Conservation (phyloP, 2,329 filamentous ascomycete species). For the Chalara sp. region DNA sequence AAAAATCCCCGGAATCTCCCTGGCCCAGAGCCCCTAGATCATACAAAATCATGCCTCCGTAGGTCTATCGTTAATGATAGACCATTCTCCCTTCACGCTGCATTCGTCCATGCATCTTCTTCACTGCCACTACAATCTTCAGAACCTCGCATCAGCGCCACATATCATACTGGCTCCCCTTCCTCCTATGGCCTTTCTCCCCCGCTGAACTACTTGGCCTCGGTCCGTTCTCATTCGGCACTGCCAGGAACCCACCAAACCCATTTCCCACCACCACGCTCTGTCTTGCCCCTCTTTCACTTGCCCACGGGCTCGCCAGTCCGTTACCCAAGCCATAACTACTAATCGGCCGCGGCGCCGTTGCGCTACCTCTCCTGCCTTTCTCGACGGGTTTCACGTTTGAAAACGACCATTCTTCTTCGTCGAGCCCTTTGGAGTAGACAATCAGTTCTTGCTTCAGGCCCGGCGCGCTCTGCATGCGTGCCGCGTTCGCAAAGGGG, state of each 20-base stretch:
- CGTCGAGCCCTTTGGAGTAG: constrained; percentile 60
- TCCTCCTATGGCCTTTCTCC: constrained; percentile 12
- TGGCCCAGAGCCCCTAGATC: no score
- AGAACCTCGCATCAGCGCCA: constrained; percentile 14
- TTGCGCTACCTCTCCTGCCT: constrained; percentile 29
- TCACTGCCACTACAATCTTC: no score
- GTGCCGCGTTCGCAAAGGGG: constrained; percentile 17
- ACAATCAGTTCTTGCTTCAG: constrained; percentile 54
- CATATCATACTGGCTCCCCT: constrained; percentile 23
- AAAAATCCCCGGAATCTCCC: no score
- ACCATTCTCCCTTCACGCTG: no score
- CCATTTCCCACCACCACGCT: constrained; percentile 61
- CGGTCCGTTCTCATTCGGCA: constrained; percentile 42
- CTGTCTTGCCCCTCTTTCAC: constrained; percentile 46
- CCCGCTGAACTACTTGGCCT: constrained; percentile 23
- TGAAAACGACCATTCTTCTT: constrained; percentile 63
- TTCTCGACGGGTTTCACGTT: constrained; percentile 41
- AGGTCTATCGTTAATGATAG: no score
- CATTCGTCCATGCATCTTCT: no score
- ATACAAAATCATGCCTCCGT: no score
- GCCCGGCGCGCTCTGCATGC: constrained; percentile 12
- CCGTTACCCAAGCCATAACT: constrained; percentile 34
- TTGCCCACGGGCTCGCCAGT: constrained; percentile 34
- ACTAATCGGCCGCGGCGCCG: constrained; percentile 37
- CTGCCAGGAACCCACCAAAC: constrained; percentile 58